Evolutionary conservation across 306 rosid species (phyloP), one percentile per base, ranked within the genome.

Genomic region (Prunus salicina): DNA sequence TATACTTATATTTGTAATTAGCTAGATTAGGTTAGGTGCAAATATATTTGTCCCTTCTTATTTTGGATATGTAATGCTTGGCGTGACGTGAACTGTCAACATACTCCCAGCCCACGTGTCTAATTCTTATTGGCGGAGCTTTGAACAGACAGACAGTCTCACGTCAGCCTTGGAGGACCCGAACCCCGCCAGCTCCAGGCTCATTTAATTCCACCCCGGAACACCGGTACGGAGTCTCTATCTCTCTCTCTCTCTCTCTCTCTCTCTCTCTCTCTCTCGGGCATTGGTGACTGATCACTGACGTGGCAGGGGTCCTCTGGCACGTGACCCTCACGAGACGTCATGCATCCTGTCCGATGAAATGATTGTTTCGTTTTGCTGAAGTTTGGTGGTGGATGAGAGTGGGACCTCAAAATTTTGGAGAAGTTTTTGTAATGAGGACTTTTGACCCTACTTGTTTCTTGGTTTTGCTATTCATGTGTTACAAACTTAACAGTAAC

Each of bases 281-380:
- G 66, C 67, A 64, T 30, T 55, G 64, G 19, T 13, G 63, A 45
- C 68, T 58, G 58, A 75, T 47, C 34, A 38, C 43, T 38, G 2
- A 38, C 43, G 79, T 65, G 65, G 73, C 79, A 65, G 66, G 27
- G 15, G 10, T 10, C 34, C 32, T 3, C 32, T n/a, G 43, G 14
- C 71, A 63, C 51, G 74, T 67, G 73, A 55, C 25, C 22, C 53
- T 43, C 79, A 65, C 66, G 45, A 56, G 74, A 76, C 68, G 74
- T 67, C 74, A 76, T 27, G 8, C 65, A 61, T 61, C 34, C 18
- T 27, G 9, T 38, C 43, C 43, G 43, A 58, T 24, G 64, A 58
- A 58, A 58, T 58, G 64, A 24, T 58, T 58, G 64, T 58, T 22
- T 58, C 24, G 61, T 22, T 55, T 57, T 9, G 28, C 2, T 22